Base-by-base conservation (phyloP, 2,329 filamentous ascomycete genomes). In the Cladosporium halotolerans region DNA sequence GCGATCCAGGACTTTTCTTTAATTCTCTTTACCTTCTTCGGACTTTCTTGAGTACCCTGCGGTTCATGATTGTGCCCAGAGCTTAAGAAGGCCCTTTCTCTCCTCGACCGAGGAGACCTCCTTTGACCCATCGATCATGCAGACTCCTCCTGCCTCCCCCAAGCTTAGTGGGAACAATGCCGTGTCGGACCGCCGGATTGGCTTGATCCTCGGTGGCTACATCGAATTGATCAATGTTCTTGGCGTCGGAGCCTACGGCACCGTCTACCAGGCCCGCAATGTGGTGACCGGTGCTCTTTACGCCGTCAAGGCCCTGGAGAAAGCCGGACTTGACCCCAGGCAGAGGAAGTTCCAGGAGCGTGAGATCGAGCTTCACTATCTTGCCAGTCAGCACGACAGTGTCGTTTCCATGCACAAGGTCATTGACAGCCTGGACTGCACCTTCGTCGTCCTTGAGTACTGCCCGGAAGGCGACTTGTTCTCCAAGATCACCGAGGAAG, bases 401-500 rank as follows among this genome's bases (percentile, higher is more conserved):
- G 88, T 99, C 59, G 90, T 97, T 57, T 93, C 90, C 62, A 82
- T 99, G 78, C 79, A 89, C 62, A 91, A 93, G 78, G 96, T 97
- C 67, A 83, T 97, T 76, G 89, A 96, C 72, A 86, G 88, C 65
- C 78, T 82, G 57, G 90, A 96, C 71, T 96, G 90, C 79, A 95
- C 91, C 59, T 97, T 89, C 73, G 92, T 97, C 64, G 87, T 99
- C 60, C 81, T 99, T 70, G 93, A 99, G 72, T 97, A 91, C 72
- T 97, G 92, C 75, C 89, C 90, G 6, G 93, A 97, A 71, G 93
- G 93, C 67, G 93, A 99, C 70, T 75, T 99, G 60, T 99, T 99
- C 74, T 86, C 88, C 70, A 96, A 95, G 75, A 99, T 99, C 73
- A 97, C 93, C 57, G 92, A 97, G 73, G 83, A 88, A 66, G 88